Conservation (phyloP, 2,329 filamentous ascomycete species). For the Cadophora luteo-olivacea region DNA sequence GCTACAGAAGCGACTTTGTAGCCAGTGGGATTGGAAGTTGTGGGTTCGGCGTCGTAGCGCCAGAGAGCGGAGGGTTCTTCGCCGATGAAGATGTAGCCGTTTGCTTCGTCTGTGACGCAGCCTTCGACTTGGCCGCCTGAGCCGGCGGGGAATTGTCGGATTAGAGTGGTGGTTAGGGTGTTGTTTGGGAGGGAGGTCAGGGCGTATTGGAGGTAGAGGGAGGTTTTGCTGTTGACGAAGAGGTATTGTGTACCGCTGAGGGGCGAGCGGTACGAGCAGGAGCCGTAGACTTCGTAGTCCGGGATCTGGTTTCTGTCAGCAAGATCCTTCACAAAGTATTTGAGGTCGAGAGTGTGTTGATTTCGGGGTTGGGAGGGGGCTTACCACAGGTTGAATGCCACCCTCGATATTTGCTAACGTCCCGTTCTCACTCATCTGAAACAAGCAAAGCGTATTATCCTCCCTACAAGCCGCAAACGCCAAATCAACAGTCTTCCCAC, state of each 20-base stretch:
- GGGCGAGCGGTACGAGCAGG: constrained; percentile 13
- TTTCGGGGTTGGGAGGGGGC: not conserved
- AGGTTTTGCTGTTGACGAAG: constrained; percentile 15
- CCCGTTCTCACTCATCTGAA: constrained; percentile 10
- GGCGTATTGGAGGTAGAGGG: constrained; percentile 5
- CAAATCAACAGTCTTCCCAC: constrained; percentile 2
- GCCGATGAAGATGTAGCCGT: constrained; percentile 11
- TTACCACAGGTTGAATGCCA: constrained; percentile 12
- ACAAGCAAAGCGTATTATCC: constrained; percentile 13
- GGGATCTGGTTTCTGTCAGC: not conserved
- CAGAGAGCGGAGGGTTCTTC: constrained; percentile 13
- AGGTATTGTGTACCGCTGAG: constrained; percentile 11
- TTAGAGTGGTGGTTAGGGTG: not conserved
- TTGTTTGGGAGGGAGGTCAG: not conserved
- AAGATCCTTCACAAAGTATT: too few species aligned
- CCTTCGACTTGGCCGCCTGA: constrained; percentile 18
- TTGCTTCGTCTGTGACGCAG: constrained; percentile 13
- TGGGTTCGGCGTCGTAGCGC: constrained; percentile 17
- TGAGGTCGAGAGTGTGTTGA: too few species aligned
- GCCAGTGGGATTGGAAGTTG: not conserved
- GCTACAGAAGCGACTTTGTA: constrained; percentile 13
- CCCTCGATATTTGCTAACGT: constrained; percentile 4
- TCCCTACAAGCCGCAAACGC: constrained; percentile 13
- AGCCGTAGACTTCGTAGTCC: constrained; percentile 9
- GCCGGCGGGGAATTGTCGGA: constrained; percentile 9